These are phyloP conservation scores for Coprinopsis strossmayeri DNA, from an alignment of 768 basidiomycete species.

Conservation along the genomic window DNA sequence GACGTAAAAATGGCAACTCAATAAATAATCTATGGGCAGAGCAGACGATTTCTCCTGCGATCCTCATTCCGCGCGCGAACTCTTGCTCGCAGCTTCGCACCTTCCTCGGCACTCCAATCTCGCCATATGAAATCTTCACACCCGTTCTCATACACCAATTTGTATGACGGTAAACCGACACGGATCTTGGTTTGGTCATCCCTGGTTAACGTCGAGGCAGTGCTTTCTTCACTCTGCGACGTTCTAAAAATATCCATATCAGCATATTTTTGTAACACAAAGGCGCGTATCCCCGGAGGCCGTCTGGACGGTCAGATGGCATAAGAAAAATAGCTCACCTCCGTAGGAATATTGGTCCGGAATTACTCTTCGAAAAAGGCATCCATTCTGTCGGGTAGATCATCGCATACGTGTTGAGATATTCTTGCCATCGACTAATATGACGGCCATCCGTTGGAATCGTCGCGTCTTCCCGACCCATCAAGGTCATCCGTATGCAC, in stretches of 20 bases:
- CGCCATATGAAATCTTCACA: constrained; percentile 53
- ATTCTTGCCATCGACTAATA: constrained; percentile 62
- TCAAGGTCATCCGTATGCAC: constrained; percentile 54
- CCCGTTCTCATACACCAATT: constrained; percentile 60
- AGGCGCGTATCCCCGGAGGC: constrained; percentile 11
- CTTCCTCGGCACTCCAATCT: constrained; percentile 25
- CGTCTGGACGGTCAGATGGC: too few species aligned
- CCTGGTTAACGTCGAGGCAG: constrained; percentile 25
- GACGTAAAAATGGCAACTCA: constrained; percentile 10
- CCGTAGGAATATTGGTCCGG: constrained; percentile 44
- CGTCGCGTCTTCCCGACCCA: constrained; percentile 60
- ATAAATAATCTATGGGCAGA: constrained; percentile 14
- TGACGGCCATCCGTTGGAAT: constrained; percentile 45
- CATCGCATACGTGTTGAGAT: constrained; percentile 68
- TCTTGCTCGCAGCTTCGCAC: constrained; percentile 24
- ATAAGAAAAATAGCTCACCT: constrained; percentile 36
- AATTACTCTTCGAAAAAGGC: constrained; percentile 32
- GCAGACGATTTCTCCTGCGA: constrained; percentile 37
- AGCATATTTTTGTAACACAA: constrained; percentile 20
- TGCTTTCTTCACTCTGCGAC: constrained; percentile 32
- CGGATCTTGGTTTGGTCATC: constrained; percentile 43
- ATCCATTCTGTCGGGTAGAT: constrained; percentile 68
- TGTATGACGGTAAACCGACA: constrained; percentile 56
- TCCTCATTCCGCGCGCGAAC: constrained; percentile 50
- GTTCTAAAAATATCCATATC: constrained; percentile 44